phyloP scores from a whole-genome alignment of 768 basidiomycete species.

The Lactarius hengduanensis region DNA sequence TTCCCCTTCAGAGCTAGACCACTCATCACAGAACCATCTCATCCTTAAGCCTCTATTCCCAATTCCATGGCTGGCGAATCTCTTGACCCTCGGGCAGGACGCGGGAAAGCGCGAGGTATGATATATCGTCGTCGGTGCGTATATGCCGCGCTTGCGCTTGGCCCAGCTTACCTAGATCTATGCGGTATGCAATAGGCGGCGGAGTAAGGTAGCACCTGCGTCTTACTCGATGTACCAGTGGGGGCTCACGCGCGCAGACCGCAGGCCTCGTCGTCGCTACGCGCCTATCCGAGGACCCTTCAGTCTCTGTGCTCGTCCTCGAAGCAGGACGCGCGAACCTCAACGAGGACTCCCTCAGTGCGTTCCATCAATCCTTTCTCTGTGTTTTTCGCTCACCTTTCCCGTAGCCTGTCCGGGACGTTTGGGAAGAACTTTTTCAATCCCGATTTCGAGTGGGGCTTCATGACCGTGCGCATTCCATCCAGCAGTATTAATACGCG shows the following conservation, averaged over 20 bases:
- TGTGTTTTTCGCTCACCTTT: not conserved
- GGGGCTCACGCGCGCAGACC: constrained; percentile 11
- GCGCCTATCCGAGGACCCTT: constrained; percentile 32
- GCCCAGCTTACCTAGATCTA: not conserved
- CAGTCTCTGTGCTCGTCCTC: constrained; percentile 30
- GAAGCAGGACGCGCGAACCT: constrained; percentile 32
- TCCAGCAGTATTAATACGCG: no score
- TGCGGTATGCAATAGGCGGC: not conserved
- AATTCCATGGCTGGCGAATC: constrained; percentile 5
- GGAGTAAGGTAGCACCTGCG: constrained; percentile 2
- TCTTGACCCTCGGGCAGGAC: constrained; percentile 9
- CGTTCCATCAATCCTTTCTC: not conserved
- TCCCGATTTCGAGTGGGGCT: constrained; percentile 29
- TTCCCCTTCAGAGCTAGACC: not conserved
- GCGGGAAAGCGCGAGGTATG: constrained; percentile 15
- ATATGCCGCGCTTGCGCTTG: not conserved
- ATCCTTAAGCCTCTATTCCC: not conserved
- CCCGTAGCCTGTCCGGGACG: constrained; percentile 14
- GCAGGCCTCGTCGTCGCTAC: constrained; percentile 31
- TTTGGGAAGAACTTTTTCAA: constrained; percentile 26
- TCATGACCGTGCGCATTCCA: constrained; percentile 22
- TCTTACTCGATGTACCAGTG: not conserved
- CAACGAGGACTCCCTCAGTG: constrained; percentile 24
- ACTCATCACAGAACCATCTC: not conserved
- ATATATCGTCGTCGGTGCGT: constrained; percentile 18